Evolutionary conservation across 495 filamentous ascomycete species (phyloP).

Genomic region (Rhypophila decipiens): DNA sequence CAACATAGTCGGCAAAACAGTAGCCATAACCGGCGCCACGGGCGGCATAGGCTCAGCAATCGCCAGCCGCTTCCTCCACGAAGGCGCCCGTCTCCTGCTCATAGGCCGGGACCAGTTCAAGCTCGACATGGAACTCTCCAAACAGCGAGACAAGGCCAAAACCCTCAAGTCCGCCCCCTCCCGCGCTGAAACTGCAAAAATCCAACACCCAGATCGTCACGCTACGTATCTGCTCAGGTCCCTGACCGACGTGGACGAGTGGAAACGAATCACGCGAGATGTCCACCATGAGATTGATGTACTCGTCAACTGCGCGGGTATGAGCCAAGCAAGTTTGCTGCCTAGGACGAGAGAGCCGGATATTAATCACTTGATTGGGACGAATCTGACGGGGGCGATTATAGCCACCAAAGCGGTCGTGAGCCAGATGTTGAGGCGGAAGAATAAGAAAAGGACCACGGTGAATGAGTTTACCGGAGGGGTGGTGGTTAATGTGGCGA

Average conservation of each 20-base stretch:
- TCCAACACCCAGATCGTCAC: no score
- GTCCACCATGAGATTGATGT: no score
- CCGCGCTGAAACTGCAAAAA: not conserved
- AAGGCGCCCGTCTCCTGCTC: slow-evolving; percentile 54
- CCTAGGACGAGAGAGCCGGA: slow-evolving; percentile 31
- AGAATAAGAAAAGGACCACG: no score
- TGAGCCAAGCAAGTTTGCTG: slow-evolving; percentile 55
- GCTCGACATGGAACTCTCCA: slow-evolving; percentile 26
- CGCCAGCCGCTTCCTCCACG: slow-evolving; percentile 56
- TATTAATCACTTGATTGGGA: slow-evolving; percentile 49
- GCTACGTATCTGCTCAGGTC: not conserved
- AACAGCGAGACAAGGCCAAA: not conserved
- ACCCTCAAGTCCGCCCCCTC: not conserved
- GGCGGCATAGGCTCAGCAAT: slow-evolving; percentile 47
- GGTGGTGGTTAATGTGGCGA: slow-evolving; percentile 81
- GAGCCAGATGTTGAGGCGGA: slow-evolving; percentile 33
- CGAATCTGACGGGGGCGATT: slow-evolving; percentile 70
- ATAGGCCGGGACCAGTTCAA: slow-evolving; percentile 40
- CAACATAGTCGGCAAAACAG: slow-evolving; percentile 27
- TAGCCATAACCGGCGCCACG: slow-evolving; percentile 34
- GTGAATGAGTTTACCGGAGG: no score
- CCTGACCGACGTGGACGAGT: no score
- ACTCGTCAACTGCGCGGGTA: slow-evolving; percentile 71
- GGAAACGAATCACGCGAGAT: no score
- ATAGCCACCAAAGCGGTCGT: slow-evolving; percentile 53